These are phyloP conservation scores for Conringia planisiliqua DNA, from an alignment of 345 rosid species.

Conservation along the genomic window DNA sequence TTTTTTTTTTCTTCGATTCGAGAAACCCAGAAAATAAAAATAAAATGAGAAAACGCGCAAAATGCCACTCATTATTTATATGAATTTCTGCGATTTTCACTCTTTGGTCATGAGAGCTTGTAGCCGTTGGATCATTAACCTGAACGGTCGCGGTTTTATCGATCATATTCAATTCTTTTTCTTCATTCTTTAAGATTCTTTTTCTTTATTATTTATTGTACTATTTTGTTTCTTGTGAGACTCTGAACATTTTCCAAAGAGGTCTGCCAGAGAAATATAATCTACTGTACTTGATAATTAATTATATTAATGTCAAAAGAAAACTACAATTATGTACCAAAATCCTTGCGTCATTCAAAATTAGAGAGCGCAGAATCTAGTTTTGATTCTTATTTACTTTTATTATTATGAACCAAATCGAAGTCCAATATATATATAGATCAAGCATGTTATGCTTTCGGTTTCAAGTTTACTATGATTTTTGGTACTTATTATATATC, in stretches of 20 bases:
- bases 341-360: neutral
- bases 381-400: neutral
- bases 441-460: neutral
- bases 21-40: conserved; percentile 27
- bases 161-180: neutral
- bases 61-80: conserved; percentile 30
- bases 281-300: neutral
- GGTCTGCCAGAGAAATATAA: neutral
- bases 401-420: neutral
- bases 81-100: neutral
- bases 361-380: conserved; percentile 7
- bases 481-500: too few species aligned
- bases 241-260: conserved; percentile 22
- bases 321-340: neutral
- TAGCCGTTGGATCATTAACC: conserved; percentile 34
- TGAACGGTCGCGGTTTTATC: conserved; percentile 13
- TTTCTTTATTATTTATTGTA: neutral
- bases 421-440: neutral
- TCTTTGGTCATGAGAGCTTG: neutral
- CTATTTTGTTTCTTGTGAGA: conserved; percentile 3
- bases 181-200: neutral
- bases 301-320: neutral
- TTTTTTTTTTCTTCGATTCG: conserved; percentile 10
- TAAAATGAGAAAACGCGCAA: conserved; percentile 31
- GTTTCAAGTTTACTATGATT: too few species aligned